Conservation (phyloP, 371 early-diverging fungal genomes). For the Nematocida homosporus region DNA sequence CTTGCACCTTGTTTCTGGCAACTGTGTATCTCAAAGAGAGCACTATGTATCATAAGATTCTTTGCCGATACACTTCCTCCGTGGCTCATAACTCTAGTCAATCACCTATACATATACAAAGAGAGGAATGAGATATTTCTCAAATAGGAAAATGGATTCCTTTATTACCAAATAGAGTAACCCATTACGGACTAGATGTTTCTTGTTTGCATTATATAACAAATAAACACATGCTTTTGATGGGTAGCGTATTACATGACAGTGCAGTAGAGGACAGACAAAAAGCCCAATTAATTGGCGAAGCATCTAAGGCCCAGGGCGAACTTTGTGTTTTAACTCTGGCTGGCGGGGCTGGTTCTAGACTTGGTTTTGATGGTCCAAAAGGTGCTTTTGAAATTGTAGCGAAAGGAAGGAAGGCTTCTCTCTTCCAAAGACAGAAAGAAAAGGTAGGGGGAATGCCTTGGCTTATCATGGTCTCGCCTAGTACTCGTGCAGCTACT, state of each 20-base stretch:
- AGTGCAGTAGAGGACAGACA: slow-evolving; percentile 6
- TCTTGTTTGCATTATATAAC: too few species aligned
- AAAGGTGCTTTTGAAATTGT: slow-evolving; percentile 64
- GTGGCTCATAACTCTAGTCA: too few species aligned
- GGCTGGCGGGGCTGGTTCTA: slow-evolving; percentile 66
- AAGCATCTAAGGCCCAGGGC: slow-evolving; percentile 19
- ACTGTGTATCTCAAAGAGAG: slow-evolving; percentile 35
- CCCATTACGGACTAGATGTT: too few species aligned
- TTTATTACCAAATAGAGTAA: too few species aligned
- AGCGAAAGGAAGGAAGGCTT: slow-evolving; percentile 12
- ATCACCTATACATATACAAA: too few species aligned
- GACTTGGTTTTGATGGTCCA: slow-evolving; percentile 62
- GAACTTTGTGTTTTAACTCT: slow-evolving; percentile 51
- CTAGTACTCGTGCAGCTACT: slow-evolving; percentile 60
- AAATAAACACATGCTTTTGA: too few species aligned
- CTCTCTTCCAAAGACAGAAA: slow-evolving; percentile 59
- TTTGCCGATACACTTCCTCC: slow-evolving; percentile 1
- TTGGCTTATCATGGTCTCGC: slow-evolving; percentile 65
- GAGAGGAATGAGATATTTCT: too few species aligned
- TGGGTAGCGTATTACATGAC: too few species aligned
- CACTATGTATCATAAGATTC: slow-evolving; percentile 47
- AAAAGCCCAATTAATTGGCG: neutral
- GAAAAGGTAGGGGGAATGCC: slow-evolving; percentile 34
- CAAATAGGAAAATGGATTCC: too few species aligned
- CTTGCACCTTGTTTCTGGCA: neutral